Evolutionary conservation across 768 basidiomycete genomes (phyloP), one percentile per base, ranked within the genome.

Genomic region (Tubosaeta brunneosetosa): DNA sequence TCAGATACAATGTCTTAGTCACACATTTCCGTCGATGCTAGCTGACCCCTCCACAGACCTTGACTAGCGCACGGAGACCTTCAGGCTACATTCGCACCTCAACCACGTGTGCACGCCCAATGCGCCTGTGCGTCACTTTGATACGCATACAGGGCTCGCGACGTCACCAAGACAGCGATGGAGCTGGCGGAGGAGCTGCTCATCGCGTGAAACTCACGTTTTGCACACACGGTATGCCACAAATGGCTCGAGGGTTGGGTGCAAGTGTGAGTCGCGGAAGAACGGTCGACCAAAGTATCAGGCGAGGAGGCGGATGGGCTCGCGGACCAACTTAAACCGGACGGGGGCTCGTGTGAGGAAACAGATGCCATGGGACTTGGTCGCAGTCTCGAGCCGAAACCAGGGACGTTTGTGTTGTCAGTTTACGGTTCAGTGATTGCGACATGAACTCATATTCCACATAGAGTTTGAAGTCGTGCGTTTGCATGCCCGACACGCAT

Each of bases 81-180:
- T 94, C 70, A 79, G 78, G 19, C 77, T 94, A 4, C 91, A 94
- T 65, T 86, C 91, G 2, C 90, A 94, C 59, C 67, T 95, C 29
- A 97, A 97, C 68, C 93, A n/a, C n/a, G 95, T 66, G 79, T 97
- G 93, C 68, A 67, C 73, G 16, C 91, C 93, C 0, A 94, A 91
- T 66, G 60, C 85, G 44, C 87, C 89, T 16, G 83, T 88, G 14
- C 83, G 86, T 2, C 91, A 91, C 63, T 70, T 90, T 51, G 85
- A 89, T 65, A 78, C 77, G 57, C 81, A 80, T 46, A 81, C 74
- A 2, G 78, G 85, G 2, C 83, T 91, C 49, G 76, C n/a, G n/a
- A n/a, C n/a, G n/a, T n/a, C n/a, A n/a, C n/a, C 85, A 6, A 81
- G 89, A 84, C 87, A 78, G 50, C 79, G 17, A 85, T 97, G 49